Evolutionary conservation across 306 rosid species (phyloP), one percentile per base, ranked within the genome.

Genomic region (Glycine tomentella): DNA sequence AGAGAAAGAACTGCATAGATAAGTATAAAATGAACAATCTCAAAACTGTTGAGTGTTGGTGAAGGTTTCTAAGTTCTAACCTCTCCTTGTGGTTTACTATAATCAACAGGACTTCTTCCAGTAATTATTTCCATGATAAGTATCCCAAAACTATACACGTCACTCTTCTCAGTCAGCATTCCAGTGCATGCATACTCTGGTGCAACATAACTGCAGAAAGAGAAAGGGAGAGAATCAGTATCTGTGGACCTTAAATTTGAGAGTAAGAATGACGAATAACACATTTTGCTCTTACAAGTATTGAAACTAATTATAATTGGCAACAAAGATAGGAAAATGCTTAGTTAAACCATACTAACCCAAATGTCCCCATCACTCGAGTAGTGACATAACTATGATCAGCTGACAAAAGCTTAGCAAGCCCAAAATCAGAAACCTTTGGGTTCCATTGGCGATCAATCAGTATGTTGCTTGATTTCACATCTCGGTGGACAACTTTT

Each of bases 181-280:
- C 99, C 99, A 0, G 98, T 96, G 92, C 99, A 90, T n/a, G 99
- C 98, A 65, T 96, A 96, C 82, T 96, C 99, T 7, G 99, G 99
- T 16, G 99, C 99, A 84, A 93, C 99, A 88, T 96, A 96, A 73
- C 99, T 96, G 80, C 51, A 85, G 50, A 89, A 77, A 56, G 66
- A 58, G 48, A 80, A 76, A 78, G 14, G 31, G 81, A 25, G 31
- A 25, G 63, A 81, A 77, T 79, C 68, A 82, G 59, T 6, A 38
- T 69, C 51, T 45, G 33, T 51, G 61, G 40, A 66, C 33, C 56
- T 79, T 38, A 50, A 61, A 14, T 64, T 48, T 57, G 25, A 81
- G 75, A 62, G 46, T 4, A 74, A 59, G 13, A 59, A 20, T 17
- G 15, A 56, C 61, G 8, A 50, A 16, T 4, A 51, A 33, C n/a